Percentiles rank a stretch among this genome's conserved stretches.
phyloP scores from a whole-genome alignment of 2,329 filamentous ascomycete species.

The Trichoderma breve region DNA sequence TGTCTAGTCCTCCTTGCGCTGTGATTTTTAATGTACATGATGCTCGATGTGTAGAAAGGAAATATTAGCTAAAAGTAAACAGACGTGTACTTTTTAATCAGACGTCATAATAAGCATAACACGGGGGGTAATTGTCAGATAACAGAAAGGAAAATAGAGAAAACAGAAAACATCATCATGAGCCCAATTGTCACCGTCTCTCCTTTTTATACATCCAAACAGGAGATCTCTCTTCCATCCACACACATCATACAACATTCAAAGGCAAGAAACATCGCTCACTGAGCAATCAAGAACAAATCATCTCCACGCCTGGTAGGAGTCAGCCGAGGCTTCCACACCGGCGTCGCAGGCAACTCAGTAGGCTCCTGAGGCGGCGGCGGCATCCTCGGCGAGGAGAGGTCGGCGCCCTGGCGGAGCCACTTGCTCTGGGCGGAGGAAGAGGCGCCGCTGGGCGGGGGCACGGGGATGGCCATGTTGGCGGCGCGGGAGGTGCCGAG shows the following conservation, averaged over 20 bases:
- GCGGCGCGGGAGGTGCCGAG: constrained; percentile 50
- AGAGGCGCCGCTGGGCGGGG: constrained; percentile 22
- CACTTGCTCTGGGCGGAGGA: constrained; percentile 22
- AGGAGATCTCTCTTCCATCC: background rate
- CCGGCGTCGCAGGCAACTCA: constrained; percentile 25
- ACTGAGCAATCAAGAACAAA: constrained; percentile 58
- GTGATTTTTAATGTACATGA: constrained; percentile 9
- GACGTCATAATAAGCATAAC: background rate
- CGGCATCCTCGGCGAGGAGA: background rate
- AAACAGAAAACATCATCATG: background rate
- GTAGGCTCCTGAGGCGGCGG: background rate
- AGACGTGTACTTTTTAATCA: background rate
- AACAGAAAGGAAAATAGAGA: background rate
- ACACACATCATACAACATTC: background rate
- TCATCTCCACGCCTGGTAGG: constrained; percentile 66
- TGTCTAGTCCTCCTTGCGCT: background rate
- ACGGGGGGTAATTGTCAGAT: background rate
- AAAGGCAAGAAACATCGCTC: background rate
- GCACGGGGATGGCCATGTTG: constrained; percentile 40
- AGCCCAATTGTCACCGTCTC: background rate
- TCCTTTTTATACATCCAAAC: background rate
- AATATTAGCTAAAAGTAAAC: background rate
- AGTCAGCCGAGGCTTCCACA: constrained; percentile 58
- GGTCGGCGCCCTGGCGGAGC: constrained; percentile 2
- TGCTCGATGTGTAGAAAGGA: constrained; percentile 8